Conservation (phyloP, 2,329 filamentous ascomycete genomes). For the Coniochaeta pulveracea region DNA sequence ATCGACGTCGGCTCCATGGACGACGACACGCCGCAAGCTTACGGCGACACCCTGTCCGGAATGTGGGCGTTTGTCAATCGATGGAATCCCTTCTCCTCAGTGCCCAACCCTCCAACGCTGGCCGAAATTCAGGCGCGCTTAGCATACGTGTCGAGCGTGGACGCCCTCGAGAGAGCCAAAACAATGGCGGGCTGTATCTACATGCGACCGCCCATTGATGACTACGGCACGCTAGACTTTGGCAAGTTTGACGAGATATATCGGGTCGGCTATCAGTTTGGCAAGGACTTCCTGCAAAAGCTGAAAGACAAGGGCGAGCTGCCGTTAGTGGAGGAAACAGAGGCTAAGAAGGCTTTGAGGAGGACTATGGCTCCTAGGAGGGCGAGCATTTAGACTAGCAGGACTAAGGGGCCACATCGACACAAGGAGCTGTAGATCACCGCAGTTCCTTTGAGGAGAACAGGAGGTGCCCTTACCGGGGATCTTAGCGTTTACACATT, state of each 20-base stretch:
- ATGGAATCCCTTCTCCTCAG: conserved; percentile 88
- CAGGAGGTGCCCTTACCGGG: no score
- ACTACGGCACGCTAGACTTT: conserved; percentile 91
- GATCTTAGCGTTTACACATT: no score
- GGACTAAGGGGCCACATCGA: no score
- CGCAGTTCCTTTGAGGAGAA: no score
- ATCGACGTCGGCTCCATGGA: conserved; percentile 90
- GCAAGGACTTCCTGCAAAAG: conserved; percentile 65
- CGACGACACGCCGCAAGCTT: conserved; percentile 81
- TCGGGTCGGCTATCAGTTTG: conserved; percentile 75
- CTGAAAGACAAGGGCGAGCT: conserved; percentile 71
- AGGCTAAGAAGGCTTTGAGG: conserved; percentile 64
- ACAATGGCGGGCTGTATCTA: conserved; percentile 84
- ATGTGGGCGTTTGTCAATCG: conserved; percentile 92
- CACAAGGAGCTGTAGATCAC: no score
- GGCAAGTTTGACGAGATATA: conserved; percentile 97
- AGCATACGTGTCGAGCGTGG: conserved; percentile 89
- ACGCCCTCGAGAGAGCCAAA: conserved; percentile 90
- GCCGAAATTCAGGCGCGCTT: conserved; percentile 92
- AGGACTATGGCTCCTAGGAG: conserved; percentile 70
- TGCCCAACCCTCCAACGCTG: conserved; percentile 85
- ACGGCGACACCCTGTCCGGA: conserved; percentile 88
- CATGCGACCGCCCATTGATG: conserved; percentile 90
- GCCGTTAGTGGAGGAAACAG: conserved; percentile 57
- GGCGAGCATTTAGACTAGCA: conserved; percentile 54